phyloP scores from a whole-genome alignment of 2,329 filamentous ascomycete genomes.

The Epichloe brachyelytri region DNA sequence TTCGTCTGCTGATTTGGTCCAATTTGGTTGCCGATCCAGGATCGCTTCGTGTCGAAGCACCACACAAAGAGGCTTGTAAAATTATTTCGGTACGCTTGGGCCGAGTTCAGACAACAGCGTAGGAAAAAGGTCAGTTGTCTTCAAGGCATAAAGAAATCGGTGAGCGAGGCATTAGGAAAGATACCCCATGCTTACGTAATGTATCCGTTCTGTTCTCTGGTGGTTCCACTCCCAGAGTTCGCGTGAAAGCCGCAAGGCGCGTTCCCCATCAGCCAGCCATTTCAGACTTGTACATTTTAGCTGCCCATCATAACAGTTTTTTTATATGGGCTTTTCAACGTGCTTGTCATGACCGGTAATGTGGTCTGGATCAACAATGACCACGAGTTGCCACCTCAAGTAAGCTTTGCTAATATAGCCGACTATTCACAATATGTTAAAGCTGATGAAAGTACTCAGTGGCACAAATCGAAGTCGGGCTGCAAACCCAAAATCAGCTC shows the following conservation, averaged over 20 bases:
- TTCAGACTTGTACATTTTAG: too few relatives aligned
- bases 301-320: background rate
- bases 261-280: background rate
- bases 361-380: background rate
- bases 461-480: slow-evolving; percentile 12
- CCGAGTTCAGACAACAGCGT: too few relatives aligned
- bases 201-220: background rate
- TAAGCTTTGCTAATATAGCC: background rate
- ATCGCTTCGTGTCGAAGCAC: too few relatives aligned
- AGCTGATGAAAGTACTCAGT: slow-evolving; percentile 7
- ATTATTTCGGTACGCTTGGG: too few relatives aligned
- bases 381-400: background rate
- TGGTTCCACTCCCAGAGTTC: background rate
- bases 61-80: too few relatives aligned
- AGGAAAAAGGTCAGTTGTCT: too few relatives aligned
- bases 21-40: too few relatives aligned
- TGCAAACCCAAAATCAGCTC: background rate
- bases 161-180: too few relatives aligned
- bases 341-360: background rate
- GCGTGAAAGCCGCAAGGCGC: background rate
- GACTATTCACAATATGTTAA: background rate
- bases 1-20: background rate
- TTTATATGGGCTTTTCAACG: background rate
- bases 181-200: background rate
- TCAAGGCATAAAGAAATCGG: too few relatives aligned